Conservation (phyloP, 805 yeast species). For the Lipomyces sp. region DNA sequence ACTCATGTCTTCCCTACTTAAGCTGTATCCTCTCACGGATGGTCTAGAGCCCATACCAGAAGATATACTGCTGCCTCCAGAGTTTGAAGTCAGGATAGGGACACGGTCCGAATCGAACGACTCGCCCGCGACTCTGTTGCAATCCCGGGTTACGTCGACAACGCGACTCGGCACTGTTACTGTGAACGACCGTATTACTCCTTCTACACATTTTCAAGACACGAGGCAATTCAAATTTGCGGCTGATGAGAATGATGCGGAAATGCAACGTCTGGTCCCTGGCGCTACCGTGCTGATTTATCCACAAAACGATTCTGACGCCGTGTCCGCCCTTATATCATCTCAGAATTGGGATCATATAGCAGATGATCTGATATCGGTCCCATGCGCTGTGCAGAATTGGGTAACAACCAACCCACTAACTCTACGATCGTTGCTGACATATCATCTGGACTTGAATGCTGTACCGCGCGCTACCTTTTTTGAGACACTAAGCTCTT, state of each 20-base stretch:
- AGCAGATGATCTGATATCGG: slow-evolving; percentile 63
- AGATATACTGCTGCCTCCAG: slow-evolving; percentile 50
- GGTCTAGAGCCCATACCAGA: slow-evolving; percentile 44
- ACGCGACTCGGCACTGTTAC: slow-evolving; percentile 53
- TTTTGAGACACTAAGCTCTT: slow-evolving; percentile 74
- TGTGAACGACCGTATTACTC: slow-evolving; percentile 66
- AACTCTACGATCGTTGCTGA: slow-evolving; percentile 73
- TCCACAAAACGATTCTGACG: slow-evolving; percentile 68
- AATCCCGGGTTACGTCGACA: slow-evolving; percentile 12
- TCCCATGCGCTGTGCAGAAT: slow-evolving; percentile 44
- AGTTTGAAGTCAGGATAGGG: slow-evolving; percentile 43
- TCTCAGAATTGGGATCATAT: slow-evolving; percentile 74
- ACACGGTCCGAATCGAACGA: slow-evolving; percentile 16
- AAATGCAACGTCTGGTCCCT: slow-evolving; percentile 50
- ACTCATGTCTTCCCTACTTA: slow-evolving; percentile 42
- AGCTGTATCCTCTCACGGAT: slow-evolving; percentile 27
- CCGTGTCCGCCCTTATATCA: slow-evolving; percentile 67
- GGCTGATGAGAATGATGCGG: slow-evolving; percentile 6
- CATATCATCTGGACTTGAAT: slow-evolving; percentile 79
- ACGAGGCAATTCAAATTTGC: slow-evolving; percentile 66
- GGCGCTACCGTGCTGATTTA: slow-evolving; percentile 83
- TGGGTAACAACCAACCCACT: slow-evolving; percentile 63
- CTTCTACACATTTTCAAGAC: slow-evolving; percentile 82
- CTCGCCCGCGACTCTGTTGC: not conserved
- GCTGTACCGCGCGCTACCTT: slow-evolving; percentile 85